phyloP scores from a whole-genome alignment of 1,139 yeast species.

The Kluyveromyces sp. region DNA sequence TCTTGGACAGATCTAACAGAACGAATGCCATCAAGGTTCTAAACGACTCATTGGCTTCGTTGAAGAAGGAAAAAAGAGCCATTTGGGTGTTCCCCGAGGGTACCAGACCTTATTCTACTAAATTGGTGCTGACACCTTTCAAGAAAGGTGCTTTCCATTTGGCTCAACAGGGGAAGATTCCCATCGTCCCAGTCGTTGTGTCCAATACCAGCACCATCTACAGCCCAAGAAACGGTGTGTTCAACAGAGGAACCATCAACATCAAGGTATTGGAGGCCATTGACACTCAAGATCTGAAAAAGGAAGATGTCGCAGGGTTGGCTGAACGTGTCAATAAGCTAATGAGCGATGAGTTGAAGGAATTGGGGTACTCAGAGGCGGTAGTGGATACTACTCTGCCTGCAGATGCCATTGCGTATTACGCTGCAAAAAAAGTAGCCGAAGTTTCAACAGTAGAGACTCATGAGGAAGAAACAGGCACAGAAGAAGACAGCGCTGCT shows the following conservation, averaged over 20 bases:
- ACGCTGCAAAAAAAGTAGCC: slow-evolving; percentile 3
- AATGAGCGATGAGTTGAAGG: slow-evolving; percentile 37
- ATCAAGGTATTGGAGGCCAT: slow-evolving; percentile 66
- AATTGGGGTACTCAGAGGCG: slow-evolving; percentile 39
- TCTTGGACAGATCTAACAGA: slow-evolving; percentile 77
- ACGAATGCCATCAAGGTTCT: slow-evolving; percentile 69
- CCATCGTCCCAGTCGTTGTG: slow-evolving; percentile 81
- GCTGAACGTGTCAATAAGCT: slow-evolving; percentile 36
- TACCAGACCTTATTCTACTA: slow-evolving; percentile 71
- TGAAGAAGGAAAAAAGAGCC: slow-evolving; percentile 58
- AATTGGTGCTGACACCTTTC: slow-evolving; percentile 71
- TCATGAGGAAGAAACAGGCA: slow-evolving; percentile 11
- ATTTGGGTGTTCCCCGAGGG: slow-evolving; percentile 93
- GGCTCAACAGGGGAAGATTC: slow-evolving; percentile 87
- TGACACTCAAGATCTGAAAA: slow-evolving; percentile 49
- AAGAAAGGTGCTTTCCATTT: slow-evolving; percentile 97
- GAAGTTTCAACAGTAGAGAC: neutral
- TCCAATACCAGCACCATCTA: slow-evolving; percentile 75
- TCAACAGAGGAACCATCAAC: slow-evolving; percentile 59
- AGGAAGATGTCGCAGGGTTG: slow-evolving; percentile 53
- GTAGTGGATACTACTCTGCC: slow-evolving; percentile 27
- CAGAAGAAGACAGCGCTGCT: slow-evolving; percentile 11
- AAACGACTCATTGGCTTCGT: slow-evolving; percentile 54
- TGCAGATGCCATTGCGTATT: slow-evolving; percentile 19
- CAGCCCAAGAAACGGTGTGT: slow-evolving; percentile 48